Conservation (phyloP, 2,329 filamentous ascomycete species). For the Aspergillus sp. region DNA sequence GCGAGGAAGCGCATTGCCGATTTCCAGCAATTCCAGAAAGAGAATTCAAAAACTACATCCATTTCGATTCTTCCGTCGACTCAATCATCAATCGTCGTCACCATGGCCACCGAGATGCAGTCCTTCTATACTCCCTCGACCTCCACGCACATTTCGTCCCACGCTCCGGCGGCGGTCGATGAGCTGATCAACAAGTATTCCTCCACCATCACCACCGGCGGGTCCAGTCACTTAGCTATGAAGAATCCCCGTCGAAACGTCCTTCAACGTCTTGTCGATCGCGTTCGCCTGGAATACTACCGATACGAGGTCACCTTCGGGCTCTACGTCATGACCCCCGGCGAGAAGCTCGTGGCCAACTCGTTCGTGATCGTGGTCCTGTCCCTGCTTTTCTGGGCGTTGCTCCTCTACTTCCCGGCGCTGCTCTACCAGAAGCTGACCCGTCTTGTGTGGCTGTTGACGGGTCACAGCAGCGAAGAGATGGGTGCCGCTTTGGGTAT, state of each 20-base stretch:
- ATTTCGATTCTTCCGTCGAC: not conserved
- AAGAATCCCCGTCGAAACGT: slow-evolving; percentile 21
- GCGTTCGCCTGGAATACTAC: slow-evolving; percentile 43
- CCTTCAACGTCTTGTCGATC: slow-evolving; percentile 30
- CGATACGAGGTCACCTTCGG: slow-evolving; percentile 49
- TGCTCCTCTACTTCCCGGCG: slow-evolving; percentile 37
- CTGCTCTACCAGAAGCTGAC: slow-evolving; percentile 37
- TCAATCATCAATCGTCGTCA: not conserved
- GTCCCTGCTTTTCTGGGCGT: slow-evolving; percentile 35
- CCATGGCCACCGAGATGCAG: slow-evolving; percentile 34
- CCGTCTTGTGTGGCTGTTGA: slow-evolving; percentile 38
- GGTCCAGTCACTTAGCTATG: slow-evolving; percentile 11
- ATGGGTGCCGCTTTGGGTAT: slow-evolving; percentile 27
- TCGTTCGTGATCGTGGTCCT: slow-evolving; percentile 37
- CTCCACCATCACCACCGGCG: slow-evolving; percentile 23
- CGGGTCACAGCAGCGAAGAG: slow-evolving; percentile 32
- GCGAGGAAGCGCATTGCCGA: not conserved
- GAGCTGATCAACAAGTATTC: slow-evolving; percentile 35
- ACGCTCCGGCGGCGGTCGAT: slow-evolving; percentile 31
- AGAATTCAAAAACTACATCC: not conserved
- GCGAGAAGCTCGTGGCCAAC: slow-evolving; percentile 45
- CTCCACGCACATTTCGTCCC: slow-evolving; percentile 28
- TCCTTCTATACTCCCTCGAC: slow-evolving; percentile 34
- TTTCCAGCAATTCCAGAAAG: not conserved
- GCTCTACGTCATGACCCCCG: slow-evolving; percentile 44